These are phyloP conservation scores for Eucalyptus cloeziana DNA, from an alignment of 345 rosid species.

Conservation along the genomic window DNA sequence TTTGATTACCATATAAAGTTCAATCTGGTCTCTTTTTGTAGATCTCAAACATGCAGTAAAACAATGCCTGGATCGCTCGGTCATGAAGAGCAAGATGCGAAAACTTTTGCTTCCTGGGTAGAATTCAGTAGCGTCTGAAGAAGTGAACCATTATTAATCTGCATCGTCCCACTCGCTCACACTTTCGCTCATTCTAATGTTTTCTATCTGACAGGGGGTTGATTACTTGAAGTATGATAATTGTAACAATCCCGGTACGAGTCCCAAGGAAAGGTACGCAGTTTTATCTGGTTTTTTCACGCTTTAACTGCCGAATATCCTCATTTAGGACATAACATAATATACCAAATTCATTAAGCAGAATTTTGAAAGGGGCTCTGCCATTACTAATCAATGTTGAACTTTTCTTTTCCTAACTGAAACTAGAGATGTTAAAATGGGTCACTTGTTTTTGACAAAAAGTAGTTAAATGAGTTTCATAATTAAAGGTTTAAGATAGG, in stretches of 20 bases:
- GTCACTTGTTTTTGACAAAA: too few relatives aligned
- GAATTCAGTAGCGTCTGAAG: not conserved
- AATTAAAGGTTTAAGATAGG: too few relatives aligned
- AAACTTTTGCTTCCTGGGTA: constrained; percentile 15
- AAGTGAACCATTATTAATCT: not conserved
- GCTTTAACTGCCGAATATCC: not conserved
- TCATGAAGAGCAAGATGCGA: constrained; percentile 45
- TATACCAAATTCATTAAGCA: not conserved
- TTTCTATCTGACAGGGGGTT: constrained; percentile 13
- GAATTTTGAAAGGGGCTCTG: not conserved
- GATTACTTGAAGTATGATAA: constrained; percentile 54
- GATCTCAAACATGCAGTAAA: constrained; percentile 41
- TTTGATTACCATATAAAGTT: not conserved
- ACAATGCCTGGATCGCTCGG: constrained; percentile 52
- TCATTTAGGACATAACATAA: not conserved
- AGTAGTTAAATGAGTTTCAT: too few relatives aligned
- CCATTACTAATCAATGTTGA: not conserved
- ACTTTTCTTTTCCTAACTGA: not conserved
- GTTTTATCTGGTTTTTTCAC: not conserved
- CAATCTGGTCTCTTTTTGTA: not conserved
- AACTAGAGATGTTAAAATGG: too few relatives aligned
- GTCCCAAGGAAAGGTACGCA: constrained; percentile 27
- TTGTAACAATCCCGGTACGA: constrained; percentile 14
- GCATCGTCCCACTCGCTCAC: not conserved
- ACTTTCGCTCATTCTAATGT: not conserved